phyloP scores from a whole-genome alignment of 2,329 filamentous ascomycete genomes.

The Fonsecaea pedrosoi region DNA sequence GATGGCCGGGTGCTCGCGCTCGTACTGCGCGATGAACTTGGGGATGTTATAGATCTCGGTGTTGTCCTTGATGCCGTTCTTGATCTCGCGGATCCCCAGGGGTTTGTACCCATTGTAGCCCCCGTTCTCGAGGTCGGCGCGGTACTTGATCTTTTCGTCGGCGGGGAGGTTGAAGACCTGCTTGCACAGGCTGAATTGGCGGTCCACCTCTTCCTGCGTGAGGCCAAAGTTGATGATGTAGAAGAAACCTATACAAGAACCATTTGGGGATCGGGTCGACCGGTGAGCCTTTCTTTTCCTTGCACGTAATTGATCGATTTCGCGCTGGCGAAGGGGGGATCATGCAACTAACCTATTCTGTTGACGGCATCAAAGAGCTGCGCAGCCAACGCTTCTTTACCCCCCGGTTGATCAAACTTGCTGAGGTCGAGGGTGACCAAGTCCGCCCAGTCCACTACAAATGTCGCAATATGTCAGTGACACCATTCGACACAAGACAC shows the following conservation, averaged over 20 bases:
- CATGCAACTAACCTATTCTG: constrained; percentile 44
- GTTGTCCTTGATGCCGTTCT: constrained; percentile 54
- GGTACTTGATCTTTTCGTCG: constrained; percentile 66
- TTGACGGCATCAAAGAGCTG: constrained; percentile 62
- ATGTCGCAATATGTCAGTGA: constrained; percentile 1
- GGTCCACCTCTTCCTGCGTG: constrained; percentile 62
- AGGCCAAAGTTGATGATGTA: constrained; percentile 68
- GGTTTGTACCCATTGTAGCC: constrained; percentile 64
- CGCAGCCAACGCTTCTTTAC: constrained; percentile 60
- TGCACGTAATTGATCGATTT: neutral
- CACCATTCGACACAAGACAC: neutral
- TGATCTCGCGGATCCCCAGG: constrained; percentile 47
- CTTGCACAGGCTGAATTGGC: constrained; percentile 66
- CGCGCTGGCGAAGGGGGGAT: neutral
- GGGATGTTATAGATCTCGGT: constrained; percentile 67
- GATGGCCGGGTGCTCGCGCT: constrained; percentile 55
- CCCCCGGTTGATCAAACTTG: constrained; percentile 60
- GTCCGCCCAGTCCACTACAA: constrained; percentile 38
- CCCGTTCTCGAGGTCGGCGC: constrained; percentile 57
- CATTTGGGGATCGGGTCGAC: neutral
- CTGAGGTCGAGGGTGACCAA: constrained; percentile 52
- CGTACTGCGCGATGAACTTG: constrained; percentile 59
- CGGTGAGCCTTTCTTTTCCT: neutral
- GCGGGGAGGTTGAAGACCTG: constrained; percentile 62
- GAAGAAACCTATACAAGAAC: constrained; percentile 59